A percentile compares a stretch with the other conserved stretches of the same genome.
Evolutionary conservation across 768 basidiomycete species (phyloP).

Genomic region (Gyrodon lividus): DNA sequence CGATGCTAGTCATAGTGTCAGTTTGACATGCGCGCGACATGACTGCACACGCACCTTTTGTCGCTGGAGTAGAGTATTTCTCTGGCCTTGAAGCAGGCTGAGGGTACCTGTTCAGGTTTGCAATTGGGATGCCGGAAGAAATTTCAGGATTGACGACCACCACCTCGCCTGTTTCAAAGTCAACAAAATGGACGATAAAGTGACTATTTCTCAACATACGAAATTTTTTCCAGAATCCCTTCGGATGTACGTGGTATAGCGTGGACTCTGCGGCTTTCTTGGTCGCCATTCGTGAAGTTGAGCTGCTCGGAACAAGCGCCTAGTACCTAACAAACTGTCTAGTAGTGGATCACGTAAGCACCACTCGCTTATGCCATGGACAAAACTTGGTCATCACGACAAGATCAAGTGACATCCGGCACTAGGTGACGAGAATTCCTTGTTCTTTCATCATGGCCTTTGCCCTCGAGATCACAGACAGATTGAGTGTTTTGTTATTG

Average conservation of each 20-base stretch:
- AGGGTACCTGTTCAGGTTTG: constrained; percentile 72
- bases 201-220: constrained; percentile 47
- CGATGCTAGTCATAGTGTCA: constrained; percentile 53
- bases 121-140: constrained; percentile 83
- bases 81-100: constrained; percentile 89
- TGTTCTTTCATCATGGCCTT: background rate
- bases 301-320: constrained; percentile 2
- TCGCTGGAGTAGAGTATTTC: constrained; percentile 83
- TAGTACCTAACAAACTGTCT: background rate
- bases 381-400: too few relatives aligned
- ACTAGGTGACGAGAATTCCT: too few relatives aligned
- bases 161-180: constrained; percentile 62
- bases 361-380: too few relatives aligned
- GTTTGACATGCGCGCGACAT: constrained; percentile 5
- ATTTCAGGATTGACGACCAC: constrained; percentile 87
- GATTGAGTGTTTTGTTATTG: background rate
- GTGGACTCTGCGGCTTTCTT: constrained; percentile 86
- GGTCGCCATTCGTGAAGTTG: constrained; percentile 54
- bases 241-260: constrained; percentile 83
- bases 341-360: constrained; percentile 17
- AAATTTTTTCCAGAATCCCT: constrained; percentile 97
- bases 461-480: background rate
- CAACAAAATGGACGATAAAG: constrained; percentile 1
- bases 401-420: too few relatives aligned
- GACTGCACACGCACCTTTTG: constrained; percentile 57